Evolutionary conservation across 2,329 filamentous ascomycete species (phyloP).

Genomic region (Fusarium continuum): DNA sequence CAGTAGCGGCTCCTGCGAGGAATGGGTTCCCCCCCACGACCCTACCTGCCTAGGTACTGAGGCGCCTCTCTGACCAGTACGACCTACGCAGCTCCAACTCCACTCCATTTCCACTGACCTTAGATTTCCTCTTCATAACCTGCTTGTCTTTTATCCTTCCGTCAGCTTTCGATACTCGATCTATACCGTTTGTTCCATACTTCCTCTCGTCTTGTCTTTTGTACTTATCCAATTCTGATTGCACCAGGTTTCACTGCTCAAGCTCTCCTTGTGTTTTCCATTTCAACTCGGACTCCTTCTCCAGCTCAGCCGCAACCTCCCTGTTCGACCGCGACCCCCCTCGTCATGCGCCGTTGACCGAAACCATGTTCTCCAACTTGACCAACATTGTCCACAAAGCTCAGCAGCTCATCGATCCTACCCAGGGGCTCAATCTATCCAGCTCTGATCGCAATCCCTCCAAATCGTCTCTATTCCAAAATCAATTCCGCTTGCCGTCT

Average conservation of each 20-base stretch:
- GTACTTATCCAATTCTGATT: not conserved
- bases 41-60: constrained; percentile 2
- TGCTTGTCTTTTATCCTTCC: constrained; percentile 18
- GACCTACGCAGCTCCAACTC: constrained; percentile 32
- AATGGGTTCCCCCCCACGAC: constrained; percentile 31
- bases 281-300: not conserved
- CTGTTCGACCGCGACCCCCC: constrained; percentile 27
- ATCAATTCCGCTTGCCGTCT: constrained; percentile 93
- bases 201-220: constrained; percentile 1
- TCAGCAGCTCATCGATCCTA: constrained; percentile 92
- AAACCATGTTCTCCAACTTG: constrained; percentile 68
- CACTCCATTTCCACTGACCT: constrained; percentile 20
- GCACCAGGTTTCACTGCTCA: not conserved
- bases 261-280: not conserved
- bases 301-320: constrained; percentile 23
- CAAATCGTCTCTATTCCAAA: constrained; percentile 91
- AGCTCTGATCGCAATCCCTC: constrained; percentile 83
- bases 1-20: constrained; percentile 28
- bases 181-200: constrained; percentile 8
- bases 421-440: constrained; percentile 76
- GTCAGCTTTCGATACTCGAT: constrained; percentile 22
- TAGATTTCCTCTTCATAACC: constrained; percentile 19
- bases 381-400: constrained; percentile 93
- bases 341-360: constrained; percentile 53
- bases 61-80: constrained; percentile 14